Evolutionary conservation across 495 filamentous ascomycete genomes (phyloP).

Genomic region (Penicillium simplicissimum): DNA sequence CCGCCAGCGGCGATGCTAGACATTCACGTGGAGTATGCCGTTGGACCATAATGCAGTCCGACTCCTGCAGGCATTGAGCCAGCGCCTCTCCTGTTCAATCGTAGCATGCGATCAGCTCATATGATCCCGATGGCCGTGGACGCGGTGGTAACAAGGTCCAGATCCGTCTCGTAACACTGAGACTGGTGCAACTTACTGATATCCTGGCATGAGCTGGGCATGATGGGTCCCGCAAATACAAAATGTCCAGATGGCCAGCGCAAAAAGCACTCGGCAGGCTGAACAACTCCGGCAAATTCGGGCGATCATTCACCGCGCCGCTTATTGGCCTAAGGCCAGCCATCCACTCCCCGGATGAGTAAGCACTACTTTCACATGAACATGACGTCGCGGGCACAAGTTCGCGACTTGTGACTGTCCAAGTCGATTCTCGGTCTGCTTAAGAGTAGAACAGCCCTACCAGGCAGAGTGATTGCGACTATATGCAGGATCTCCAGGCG

Average conservation of each 20-base stretch:
- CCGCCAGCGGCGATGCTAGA: conserved; percentile 72
- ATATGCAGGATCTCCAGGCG: conserved; percentile 8
- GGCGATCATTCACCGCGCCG: conserved; percentile 17
- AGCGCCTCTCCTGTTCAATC: conserved; percentile 67
- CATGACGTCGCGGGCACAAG: conserved; percentile 30
- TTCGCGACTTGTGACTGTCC: background rate
- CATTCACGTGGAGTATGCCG: conserved; percentile 86
- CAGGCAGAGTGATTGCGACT: background rate
- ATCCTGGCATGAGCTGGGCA: conserved; percentile 96
- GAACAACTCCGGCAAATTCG: conserved; percentile 21
- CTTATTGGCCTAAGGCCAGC: conserved; percentile 21
- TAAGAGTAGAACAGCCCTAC: background rate
- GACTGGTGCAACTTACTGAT: conserved; percentile 66
- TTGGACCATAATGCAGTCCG: conserved; percentile 90
- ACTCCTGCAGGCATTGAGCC: conserved; percentile 90
- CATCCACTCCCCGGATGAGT: conserved; percentile 41
- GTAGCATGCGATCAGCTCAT: conserved; percentile 16
- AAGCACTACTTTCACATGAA: conserved; percentile 39
- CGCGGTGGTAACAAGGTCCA: conserved; percentile 4
- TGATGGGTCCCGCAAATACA: conserved; percentile 42
- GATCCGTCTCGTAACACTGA: background rate
- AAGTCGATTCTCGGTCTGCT: background rate
- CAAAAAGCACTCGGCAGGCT: background rate
- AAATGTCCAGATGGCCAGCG: conserved; percentile 6
- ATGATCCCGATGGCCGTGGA: conserved; percentile 11